Evolutionary conservation across 352 stramenopile species (phyloP).

Genomic region (Globisporangium irregulare): DNA sequence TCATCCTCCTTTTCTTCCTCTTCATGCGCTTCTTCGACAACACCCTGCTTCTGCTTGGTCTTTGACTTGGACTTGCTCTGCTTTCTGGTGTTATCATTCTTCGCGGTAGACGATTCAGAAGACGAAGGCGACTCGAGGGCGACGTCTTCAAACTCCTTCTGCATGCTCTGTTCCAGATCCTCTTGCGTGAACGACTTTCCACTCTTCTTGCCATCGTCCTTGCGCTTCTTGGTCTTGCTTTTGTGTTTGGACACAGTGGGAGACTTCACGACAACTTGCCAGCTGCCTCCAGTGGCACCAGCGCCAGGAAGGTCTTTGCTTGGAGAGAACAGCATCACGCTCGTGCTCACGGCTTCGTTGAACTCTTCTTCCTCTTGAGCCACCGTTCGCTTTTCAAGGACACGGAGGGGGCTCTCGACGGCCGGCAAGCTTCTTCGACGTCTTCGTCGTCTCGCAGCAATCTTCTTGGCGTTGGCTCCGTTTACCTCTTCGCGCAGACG

Average conservation of each 20-base stretch:
- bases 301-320: slow-evolving; percentile 29
- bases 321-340: slow-evolving; percentile 50
- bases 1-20: slow-evolving; percentile 16
- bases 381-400: slow-evolving; percentile 31
- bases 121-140: slow-evolving; percentile 20
- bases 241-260: slow-evolving; percentile 34
- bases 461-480: slow-evolving; percentile 26
- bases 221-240: slow-evolving; percentile 18
- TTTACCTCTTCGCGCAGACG: slow-evolving; percentile 32
- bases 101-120: slow-evolving; percentile 17
- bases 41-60: slow-evolving; percentile 8
- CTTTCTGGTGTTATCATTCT: slow-evolving; percentile 22
- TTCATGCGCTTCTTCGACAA: neutral
- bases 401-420: slow-evolving; percentile 37
- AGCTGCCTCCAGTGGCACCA: slow-evolving; percentile 22
- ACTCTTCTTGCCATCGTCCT: neutral
- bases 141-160: slow-evolving; percentile 47
- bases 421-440: slow-evolving; percentile 49
- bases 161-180: slow-evolving; percentile 61
- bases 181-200: slow-evolving; percentile 38
- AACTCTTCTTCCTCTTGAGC: slow-evolving; percentile 29
- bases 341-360: slow-evolving; percentile 2
- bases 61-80: slow-evolving; percentile 17
- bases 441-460: slow-evolving; percentile 14
- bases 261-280: slow-evolving; percentile 61